Conservation (phyloP, 164 flowering plant genomes). For the Santalum album region DNA sequence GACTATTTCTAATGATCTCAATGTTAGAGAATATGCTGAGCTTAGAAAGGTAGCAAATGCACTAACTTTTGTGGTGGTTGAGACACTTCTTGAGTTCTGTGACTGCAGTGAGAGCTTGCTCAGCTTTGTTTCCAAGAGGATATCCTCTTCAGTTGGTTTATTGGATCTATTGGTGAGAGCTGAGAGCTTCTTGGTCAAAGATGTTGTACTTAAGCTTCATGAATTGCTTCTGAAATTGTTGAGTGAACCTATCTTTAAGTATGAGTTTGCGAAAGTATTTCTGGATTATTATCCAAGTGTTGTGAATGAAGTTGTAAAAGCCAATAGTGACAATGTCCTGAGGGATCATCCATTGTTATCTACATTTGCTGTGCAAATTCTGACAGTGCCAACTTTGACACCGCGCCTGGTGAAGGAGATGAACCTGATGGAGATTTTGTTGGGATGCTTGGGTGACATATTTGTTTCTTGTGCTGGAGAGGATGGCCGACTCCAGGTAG, state of each 20-base stretch:
- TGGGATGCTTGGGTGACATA: slow-evolving; percentile 69
- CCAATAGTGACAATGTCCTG: slow-evolving; percentile 26
- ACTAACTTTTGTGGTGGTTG: slow-evolving; percentile 52
- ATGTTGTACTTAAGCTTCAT: slow-evolving; percentile 54
- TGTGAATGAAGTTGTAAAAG: slow-evolving; percentile 49
- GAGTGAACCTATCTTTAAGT: slow-evolving; percentile 83
- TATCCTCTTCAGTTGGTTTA: slow-evolving; percentile 42
- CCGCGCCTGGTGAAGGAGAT: slow-evolving; percentile 78
- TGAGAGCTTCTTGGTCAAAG: slow-evolving; percentile 50
- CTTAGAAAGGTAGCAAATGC: slow-evolving; percentile 30
- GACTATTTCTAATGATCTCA: slow-evolving; percentile 13
- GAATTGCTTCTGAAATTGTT: slow-evolving; percentile 78
- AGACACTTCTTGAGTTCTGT: slow-evolving; percentile 87
- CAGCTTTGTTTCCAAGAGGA: slow-evolving; percentile 60
- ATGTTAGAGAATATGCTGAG: slow-evolving; percentile 18
- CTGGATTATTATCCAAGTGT: slow-evolving; percentile 58
- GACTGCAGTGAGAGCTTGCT: slow-evolving; percentile 82
- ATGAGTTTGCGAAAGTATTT: slow-evolving; percentile 80
- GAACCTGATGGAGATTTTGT: slow-evolving; percentile 51
- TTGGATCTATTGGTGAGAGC: slow-evolving; percentile 68
- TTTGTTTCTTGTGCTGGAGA: slow-evolving; percentile 59
- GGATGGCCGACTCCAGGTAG: slow-evolving; percentile 73
- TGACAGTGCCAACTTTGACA: slow-evolving; percentile 86
- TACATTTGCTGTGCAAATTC: slow-evolving; percentile 80
- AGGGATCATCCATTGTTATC: slow-evolving; percentile 51